Conservation (phyloP, 495 filamentous ascomycete genomes). For the Hyaloscypha bicolor region DNA sequence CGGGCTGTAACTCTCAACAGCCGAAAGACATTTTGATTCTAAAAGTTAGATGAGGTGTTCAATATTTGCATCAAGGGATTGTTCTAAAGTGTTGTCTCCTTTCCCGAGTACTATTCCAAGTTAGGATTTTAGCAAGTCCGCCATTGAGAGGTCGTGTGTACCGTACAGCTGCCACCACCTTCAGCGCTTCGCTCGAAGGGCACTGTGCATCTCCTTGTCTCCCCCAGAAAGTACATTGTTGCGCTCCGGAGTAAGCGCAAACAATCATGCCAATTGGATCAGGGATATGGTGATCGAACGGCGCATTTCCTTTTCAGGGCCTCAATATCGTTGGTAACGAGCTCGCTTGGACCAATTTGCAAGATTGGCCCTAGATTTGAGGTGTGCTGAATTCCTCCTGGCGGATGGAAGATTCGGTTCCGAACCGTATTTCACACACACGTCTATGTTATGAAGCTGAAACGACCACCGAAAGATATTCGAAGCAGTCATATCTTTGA, state of each 20-base stretch:
- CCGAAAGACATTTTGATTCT: slow-evolving; percentile 22
- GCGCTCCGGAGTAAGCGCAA: slow-evolving; percentile 30
- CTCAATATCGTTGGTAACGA: slow-evolving; percentile 43
- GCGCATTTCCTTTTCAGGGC: slow-evolving; percentile 35
- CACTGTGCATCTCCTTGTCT: slow-evolving; percentile 36
- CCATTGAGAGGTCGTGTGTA: no score
- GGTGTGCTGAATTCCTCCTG: no score
- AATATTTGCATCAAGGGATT: slow-evolving; percentile 16
- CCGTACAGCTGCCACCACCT: no score
- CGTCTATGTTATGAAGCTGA: background rate
- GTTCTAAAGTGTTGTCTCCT: slow-evolving; percentile 28
- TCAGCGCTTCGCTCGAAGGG: slow-evolving; percentile 36
- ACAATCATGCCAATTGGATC: slow-evolving; percentile 36
- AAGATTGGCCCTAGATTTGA: slow-evolving; percentile 37
- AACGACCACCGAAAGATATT: background rate
- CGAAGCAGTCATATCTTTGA: background rate
- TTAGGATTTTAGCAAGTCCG: no score
- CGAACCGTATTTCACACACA: background rate
- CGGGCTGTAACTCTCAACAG: slow-evolving; percentile 21
- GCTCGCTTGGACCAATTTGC: slow-evolving; percentile 44
- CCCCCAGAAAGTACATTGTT: slow-evolving; percentile 40
- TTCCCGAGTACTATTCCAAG: slow-evolving; percentile 8
- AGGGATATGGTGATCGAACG: slow-evolving; percentile 38
- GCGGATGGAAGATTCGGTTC: background rate
- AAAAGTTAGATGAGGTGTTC: slow-evolving; percentile 14